A percentile compares a stretch with the other conserved stretches of the same genome.
phyloP scores from a whole-genome alignment of 495 filamentous ascomycete genomes.

The Penicillium canescens region DNA sequence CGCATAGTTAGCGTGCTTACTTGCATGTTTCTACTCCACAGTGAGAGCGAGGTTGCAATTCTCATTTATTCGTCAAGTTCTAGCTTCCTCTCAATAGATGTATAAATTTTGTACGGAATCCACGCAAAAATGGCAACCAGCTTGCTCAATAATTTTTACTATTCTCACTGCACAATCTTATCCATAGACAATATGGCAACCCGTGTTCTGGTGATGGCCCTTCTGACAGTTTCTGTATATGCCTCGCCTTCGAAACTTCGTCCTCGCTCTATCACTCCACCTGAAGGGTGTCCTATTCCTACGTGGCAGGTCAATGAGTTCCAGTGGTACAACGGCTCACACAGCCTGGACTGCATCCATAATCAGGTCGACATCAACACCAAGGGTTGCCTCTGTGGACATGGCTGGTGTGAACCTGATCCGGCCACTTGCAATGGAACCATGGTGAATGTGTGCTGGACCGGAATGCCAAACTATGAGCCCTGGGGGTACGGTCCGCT shows the following conservation, averaged over 20 bases:
- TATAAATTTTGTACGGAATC: background rate
- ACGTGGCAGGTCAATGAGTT: constrained; percentile 34
- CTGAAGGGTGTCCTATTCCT: constrained; percentile 33
- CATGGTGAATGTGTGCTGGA: constrained; percentile 35
- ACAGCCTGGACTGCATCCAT: constrained; percentile 40
- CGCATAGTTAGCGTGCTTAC: background rate
- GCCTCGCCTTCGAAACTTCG: background rate
- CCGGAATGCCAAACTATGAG: constrained; percentile 38
- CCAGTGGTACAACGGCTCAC: constrained; percentile 36
- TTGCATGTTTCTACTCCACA: background rate
- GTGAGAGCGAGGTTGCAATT: background rate
- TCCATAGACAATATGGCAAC: background rate
- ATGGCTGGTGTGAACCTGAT: constrained; percentile 28
- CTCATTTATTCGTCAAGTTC: background rate
- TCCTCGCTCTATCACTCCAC: constrained; percentile 28
- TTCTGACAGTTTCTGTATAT: background rate
- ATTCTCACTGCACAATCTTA: background rate
- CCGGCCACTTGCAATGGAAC: constrained; percentile 31
- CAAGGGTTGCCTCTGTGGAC: constrained; percentile 30
- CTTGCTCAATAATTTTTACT: background rate
- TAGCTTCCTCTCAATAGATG: background rate
- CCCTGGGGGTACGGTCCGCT: constrained; percentile 38
- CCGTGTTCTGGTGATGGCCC: background rate
- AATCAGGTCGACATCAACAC: constrained; percentile 28
- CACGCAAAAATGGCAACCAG: too few species aligned